These are phyloP conservation scores for Mycena pura DNA, from an alignment of 768 basidiomycete species.

Conservation along the genomic window DNA sequence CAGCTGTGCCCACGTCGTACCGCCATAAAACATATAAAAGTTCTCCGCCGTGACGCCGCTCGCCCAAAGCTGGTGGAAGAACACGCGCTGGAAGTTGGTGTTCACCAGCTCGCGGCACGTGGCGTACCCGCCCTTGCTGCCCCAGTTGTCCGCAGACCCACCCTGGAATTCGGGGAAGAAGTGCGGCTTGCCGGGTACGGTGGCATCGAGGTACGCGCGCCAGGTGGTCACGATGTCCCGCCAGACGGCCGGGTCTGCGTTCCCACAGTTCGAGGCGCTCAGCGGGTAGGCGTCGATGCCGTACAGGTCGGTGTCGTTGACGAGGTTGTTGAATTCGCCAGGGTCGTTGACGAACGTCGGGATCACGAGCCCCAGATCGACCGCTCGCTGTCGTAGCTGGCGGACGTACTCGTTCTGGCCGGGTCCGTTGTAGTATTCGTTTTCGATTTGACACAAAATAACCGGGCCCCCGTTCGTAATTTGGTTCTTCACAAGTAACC, in stretches of 20 bases:
- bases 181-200: constrained; percentile 15
- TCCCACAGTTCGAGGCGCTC: constrained; percentile 55
- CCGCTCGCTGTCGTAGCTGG: constrained; percentile 47
- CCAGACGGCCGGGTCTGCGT: constrained; percentile 58
- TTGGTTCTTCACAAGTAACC: constrained; percentile 51
- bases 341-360: constrained; percentile 63
- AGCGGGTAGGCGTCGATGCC: constrained; percentile 58
- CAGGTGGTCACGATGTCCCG: constrained; percentile 21
- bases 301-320: constrained; percentile 60
- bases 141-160: constrained; percentile 66
- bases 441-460: constrained; percentile 46
- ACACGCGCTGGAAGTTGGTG: constrained; percentile 59
- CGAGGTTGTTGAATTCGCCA: constrained; percentile 44
- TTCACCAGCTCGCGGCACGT: constrained; percentile 56
- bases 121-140: constrained; percentile 44
- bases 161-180: constrained; percentile 48
- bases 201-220: constrained; percentile 15
- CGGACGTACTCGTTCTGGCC: constrained; percentile 50
- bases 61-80: constrained; percentile 63
- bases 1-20: constrained; percentile 21
- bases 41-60: constrained; percentile 64
- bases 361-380: constrained; percentile 50
- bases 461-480: constrained; percentile 61
- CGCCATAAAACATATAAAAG: constrained; percentile 63
- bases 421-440: constrained; percentile 56